A percentile compares a stretch with the other conserved stretches of the same genome.
Evolutionary conservation across 75 land plant species (phyloP).

Genomic region (Selaginella tamariscina): DNA sequence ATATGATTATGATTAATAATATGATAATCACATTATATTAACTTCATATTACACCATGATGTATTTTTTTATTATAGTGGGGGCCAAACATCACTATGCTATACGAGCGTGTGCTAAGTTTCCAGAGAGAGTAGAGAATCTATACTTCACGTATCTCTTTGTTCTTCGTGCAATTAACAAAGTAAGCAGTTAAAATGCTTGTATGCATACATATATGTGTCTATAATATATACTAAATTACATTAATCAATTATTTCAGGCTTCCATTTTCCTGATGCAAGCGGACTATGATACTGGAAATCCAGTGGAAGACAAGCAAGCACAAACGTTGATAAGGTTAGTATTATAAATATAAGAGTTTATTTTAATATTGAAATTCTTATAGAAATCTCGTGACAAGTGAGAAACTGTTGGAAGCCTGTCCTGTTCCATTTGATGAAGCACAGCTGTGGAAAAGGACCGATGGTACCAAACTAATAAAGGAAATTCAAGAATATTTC

Average conservation of each 20-base stretch:
- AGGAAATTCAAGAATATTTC: constrained; percentile 63
- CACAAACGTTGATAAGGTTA: constrained; percentile 49
- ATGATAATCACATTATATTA: too few relatives aligned
- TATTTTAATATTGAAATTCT: too few relatives aligned
- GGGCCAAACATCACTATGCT: constrained; percentile 53
- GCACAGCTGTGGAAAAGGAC: constrained; percentile 71
- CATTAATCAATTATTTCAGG: too few relatives aligned
- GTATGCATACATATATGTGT: too few relatives aligned
- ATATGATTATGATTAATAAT: too few relatives aligned
- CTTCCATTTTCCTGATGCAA: constrained; percentile 55
- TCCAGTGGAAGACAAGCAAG: constrained; percentile 46
- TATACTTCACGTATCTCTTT: constrained; percentile 84
- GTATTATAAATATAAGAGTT: too few relatives aligned
- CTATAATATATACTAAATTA: too few relatives aligned
- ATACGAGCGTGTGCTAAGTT: constrained; percentile 64
- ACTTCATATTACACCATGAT: too few relatives aligned
- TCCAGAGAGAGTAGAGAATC: constrained; percentile 60
- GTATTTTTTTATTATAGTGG: constrained; percentile 43
- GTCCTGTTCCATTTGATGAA: constrained; percentile 90
- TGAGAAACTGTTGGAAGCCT: constrained; percentile 58
- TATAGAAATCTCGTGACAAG: constrained; percentile 45
- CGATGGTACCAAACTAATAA: constrained; percentile 60
- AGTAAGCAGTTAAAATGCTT: constrained; percentile 29
- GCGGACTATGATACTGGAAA: constrained; percentile 93
- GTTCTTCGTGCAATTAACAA: constrained; percentile 84